A percentile compares a stretch with the other conserved stretches of the same genome.
phyloP scores from a whole-genome alignment of 192 early-diverging fungal species.

The Backusella liffmaniae region DNA sequence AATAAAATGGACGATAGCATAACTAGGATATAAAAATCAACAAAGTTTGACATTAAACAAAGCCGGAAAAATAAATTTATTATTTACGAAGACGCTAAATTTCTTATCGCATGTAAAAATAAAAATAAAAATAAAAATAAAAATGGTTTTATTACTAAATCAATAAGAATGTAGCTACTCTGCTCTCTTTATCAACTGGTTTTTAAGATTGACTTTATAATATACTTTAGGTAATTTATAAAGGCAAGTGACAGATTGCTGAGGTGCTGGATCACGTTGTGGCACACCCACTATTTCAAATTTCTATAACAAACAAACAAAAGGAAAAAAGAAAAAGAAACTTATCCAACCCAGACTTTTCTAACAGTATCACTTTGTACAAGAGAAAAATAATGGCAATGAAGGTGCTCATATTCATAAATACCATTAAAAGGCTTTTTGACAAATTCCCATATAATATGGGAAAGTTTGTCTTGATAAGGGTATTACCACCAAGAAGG shows the following conservation, averaged over 20 bases:
- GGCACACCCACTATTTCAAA: slow-evolving; percentile 90
- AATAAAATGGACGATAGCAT: not conserved
- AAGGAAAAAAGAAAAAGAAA: not conserved
- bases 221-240: slow-evolving; percentile 54
- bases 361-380: slow-evolving; percentile 83
- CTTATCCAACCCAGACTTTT: slow-evolving; percentile 93
- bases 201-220: slow-evolving; percentile 36
- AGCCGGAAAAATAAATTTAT: not conserved
- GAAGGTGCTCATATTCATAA: slow-evolving; percentile 68
- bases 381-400: slow-evolving; percentile 95
- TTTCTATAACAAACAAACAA: not conserved
- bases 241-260: slow-evolving; percentile 81
- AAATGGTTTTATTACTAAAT: not conserved
- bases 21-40: not conserved
- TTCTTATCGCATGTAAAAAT: not conserved
- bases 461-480: slow-evolving; percentile 87
- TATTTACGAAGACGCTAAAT: not conserved
- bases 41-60: slow-evolving; percentile 1
- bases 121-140: not conserved
- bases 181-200: not conserved
- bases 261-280: slow-evolving; percentile 91
- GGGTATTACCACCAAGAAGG: slow-evolving; percentile 83
- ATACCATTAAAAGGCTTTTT: slow-evolving; percentile 69
- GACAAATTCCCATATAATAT: slow-evolving; percentile 94
- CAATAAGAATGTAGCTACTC: not conserved